These are phyloP conservation scores for Penstemon newberryi DNA, from an alignment of 257 asterid genomes.

Conservation along the genomic window DNA sequence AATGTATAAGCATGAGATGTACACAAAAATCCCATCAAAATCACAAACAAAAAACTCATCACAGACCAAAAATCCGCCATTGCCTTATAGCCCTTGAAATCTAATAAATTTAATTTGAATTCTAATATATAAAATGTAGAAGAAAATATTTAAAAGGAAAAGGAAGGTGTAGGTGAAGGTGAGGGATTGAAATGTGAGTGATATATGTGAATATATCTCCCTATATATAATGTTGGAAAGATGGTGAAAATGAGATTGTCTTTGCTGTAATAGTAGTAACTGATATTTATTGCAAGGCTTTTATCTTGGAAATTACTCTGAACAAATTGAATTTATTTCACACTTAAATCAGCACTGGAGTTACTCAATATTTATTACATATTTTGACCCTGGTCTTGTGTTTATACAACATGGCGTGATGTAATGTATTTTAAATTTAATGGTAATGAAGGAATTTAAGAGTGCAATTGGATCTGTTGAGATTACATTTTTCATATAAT, in stretches of 20 bases:
- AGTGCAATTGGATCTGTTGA: no score
- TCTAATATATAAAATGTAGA: not conserved
- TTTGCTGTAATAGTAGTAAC: not conserved
- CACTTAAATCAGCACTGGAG: not conserved
- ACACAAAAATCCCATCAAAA: conserved; percentile 30
- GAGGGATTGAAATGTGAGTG: not conserved
- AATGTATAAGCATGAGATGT: conserved; percentile 37
- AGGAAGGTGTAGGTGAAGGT: not conserved
- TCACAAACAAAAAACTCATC: conserved; percentile 25
- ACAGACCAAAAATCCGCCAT: conserved; percentile 22
- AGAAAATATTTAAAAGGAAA: not conserved
- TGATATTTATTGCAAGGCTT: conserved; percentile 12
- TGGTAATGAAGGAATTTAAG: no score
- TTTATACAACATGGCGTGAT: no score
- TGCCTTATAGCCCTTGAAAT: not conserved
- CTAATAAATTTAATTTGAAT: not conserved
- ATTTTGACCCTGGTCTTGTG: no score
- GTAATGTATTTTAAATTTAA: no score
- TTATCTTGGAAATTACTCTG: conserved; percentile 16
- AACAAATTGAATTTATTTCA: conserved; percentile 15
- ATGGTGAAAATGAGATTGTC: conserved; percentile 4
- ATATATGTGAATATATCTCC: not conserved
- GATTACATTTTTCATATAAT: no score
- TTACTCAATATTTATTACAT: not conserved
- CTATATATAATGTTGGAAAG: not conserved